Evolutionary conservation across 2,329 filamentous ascomycete genomes (phyloP).

Genomic region (Ceratocystis harringtonii): DNA sequence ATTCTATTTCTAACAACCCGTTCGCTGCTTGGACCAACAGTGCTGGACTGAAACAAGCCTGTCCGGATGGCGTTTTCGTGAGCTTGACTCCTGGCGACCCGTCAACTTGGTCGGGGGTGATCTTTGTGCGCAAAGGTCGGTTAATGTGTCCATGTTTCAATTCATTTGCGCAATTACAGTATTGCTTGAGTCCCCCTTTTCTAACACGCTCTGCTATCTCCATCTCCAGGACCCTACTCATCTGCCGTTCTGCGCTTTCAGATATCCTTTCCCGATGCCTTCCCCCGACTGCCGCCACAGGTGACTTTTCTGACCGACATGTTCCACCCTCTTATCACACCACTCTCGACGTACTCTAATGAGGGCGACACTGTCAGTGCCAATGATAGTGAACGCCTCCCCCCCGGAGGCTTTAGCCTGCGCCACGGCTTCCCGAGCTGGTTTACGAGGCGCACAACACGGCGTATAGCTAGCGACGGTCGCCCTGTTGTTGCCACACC

Average conservation of each 20-base stretch:
- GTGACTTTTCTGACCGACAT: slow-evolving; percentile 85
- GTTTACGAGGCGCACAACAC: slow-evolving; percentile 52
- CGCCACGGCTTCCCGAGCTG: slow-evolving; percentile 81
- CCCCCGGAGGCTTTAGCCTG: slow-evolving; percentile 79
- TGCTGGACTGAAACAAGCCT: slow-evolving; percentile 64
- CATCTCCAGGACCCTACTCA: slow-evolving; percentile 61
- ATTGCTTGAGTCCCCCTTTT: no score
- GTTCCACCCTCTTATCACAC: slow-evolving; percentile 86
- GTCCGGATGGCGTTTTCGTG: slow-evolving; percentile 76
- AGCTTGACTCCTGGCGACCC: slow-evolving; percentile 69
- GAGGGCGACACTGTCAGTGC: slow-evolving; percentile 61
- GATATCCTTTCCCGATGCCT: slow-evolving; percentile 69
- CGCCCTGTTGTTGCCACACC: slow-evolving; percentile 14
- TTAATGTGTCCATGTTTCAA: not conserved
- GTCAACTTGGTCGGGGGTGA: slow-evolving; percentile 72
- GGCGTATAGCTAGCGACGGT: slow-evolving; percentile 26
- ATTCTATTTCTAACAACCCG: not conserved
- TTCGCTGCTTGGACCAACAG: slow-evolving; percentile 31
- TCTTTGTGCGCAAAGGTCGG: slow-evolving; percentile 78
- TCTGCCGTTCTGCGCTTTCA: slow-evolving; percentile 79
- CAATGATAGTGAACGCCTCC: slow-evolving; percentile 65
- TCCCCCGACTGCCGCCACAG: slow-evolving; percentile 64
- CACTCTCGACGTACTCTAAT: slow-evolving; percentile 82
- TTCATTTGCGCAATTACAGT: not conserved
- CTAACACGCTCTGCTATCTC: not conserved